These are phyloP conservation scores for Pseudonitzschia multistriata DNA, from an alignment of 108 stramenopile species.

Conservation along the genomic window DNA sequence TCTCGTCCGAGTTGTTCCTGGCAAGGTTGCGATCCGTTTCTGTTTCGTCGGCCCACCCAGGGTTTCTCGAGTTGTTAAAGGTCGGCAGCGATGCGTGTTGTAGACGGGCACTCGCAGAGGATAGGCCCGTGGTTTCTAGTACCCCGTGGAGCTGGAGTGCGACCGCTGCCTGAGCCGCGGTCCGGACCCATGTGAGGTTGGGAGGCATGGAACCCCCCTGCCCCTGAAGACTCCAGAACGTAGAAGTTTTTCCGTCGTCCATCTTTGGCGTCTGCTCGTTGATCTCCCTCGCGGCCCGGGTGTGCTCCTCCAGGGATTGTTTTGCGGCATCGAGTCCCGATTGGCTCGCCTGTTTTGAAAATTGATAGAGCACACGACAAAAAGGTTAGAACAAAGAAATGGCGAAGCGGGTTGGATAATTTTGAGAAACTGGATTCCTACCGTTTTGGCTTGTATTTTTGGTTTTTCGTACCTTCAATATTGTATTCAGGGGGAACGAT, in stretches of 20 bases:
- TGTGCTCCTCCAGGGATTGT: slow-evolving; percentile 62
- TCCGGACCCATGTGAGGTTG: slow-evolving; percentile 80
- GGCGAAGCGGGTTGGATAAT: no score
- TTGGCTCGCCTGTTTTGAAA: slow-evolving; percentile 72
- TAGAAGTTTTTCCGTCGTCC: slow-evolving; percentile 38
- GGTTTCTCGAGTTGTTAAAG: slow-evolving; percentile 56
- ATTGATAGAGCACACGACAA: slow-evolving; percentile 4
- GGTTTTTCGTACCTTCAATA: slow-evolving; percentile 59
- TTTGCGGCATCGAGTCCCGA: slow-evolving; percentile 85
- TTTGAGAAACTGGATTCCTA: no score
- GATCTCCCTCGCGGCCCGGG: slow-evolving; percentile 40
- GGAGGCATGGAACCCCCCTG: slow-evolving; percentile 29
- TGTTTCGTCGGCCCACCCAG: slow-evolving; percentile 51
- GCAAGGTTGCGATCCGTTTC: slow-evolving; percentile 24
- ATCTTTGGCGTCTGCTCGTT: slow-evolving; percentile 43
- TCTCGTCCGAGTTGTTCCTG: slow-evolving; percentile 18
- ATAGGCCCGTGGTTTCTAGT: slow-evolving; percentile 79
- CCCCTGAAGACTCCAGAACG: slow-evolving; percentile 23
- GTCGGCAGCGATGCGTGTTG: slow-evolving; percentile 85
- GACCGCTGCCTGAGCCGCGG: slow-evolving; percentile 84
- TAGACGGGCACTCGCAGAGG: slow-evolving; percentile 77
- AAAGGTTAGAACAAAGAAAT: slow-evolving; percentile 1
- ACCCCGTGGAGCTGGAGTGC: slow-evolving; percentile 85
- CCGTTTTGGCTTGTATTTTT: no score
- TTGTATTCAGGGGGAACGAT: slow-evolving; percentile 81